Percentiles rank a stretch among this genome's conserved stretches.
Evolutionary conservation across 225 moss, liverwort and hornwort species (phyloP).

Genomic region (Pseudoscleropodium purum): DNA sequence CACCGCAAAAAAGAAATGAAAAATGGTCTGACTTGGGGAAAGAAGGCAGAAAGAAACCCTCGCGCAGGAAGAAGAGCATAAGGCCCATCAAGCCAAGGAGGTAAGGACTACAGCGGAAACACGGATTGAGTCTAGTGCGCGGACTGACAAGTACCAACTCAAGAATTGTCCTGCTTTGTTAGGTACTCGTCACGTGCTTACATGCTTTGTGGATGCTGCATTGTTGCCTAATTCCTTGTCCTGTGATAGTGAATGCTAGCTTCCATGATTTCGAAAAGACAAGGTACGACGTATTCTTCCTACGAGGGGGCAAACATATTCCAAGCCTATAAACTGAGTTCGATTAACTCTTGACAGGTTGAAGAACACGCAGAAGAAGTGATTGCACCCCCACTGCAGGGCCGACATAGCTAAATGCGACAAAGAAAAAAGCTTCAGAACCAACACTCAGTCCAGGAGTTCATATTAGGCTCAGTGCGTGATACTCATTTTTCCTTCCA

Average conservation of each 20-base stretch:
- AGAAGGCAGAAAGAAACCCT: not conserved
- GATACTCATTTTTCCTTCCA: not conserved
- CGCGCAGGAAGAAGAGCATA: rapidly evolving
- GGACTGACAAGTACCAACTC: not conserved
- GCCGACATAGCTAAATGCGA: not conserved
- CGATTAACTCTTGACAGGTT: not conserved
- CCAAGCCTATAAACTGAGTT: not conserved
- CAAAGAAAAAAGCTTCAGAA: not conserved
- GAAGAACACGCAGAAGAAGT: not conserved
- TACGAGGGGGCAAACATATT: not conserved
- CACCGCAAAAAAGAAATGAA: not conserved
- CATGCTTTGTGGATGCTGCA: not conserved
- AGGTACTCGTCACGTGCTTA: not conserved
- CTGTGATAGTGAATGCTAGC: not conserved
- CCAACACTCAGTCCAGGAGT: not conserved
- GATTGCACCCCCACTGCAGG: not conserved
- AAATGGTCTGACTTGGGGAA: rapidly evolving
- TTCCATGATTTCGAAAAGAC: not conserved
- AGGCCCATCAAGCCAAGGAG: not conserved
- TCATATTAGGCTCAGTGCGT: not conserved
- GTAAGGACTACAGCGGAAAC: not conserved
- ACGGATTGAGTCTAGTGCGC: not conserved
- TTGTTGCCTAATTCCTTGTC: not conserved
- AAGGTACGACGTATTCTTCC: not conserved
- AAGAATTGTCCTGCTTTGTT: not conserved